These are phyloP conservation scores for Tricholoma saponaceum DNA, from an alignment of 768 basidiomycete genomes.

Conservation along the genomic window DNA sequence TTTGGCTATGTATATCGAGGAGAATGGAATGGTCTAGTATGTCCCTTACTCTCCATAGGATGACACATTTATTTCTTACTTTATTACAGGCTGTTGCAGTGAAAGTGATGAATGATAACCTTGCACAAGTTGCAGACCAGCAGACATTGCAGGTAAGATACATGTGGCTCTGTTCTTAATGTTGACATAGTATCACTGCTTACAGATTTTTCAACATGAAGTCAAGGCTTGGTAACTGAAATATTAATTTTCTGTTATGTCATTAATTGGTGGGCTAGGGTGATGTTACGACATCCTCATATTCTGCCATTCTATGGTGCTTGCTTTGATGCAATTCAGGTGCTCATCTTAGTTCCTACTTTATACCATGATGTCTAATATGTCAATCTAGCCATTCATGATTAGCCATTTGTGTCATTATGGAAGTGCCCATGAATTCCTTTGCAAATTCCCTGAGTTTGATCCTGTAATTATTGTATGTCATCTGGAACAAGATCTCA, in stretches of 20 bases:
- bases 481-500: background rate
- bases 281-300: background rate
- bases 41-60: background rate
- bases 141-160: slow-evolving; percentile 20
- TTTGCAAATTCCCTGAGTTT: background rate
- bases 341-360: background rate
- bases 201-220: slow-evolving; percentile 1
- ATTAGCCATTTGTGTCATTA: slow-evolving; percentile 2
- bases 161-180: background rate
- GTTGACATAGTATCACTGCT: background rate
- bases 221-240: slow-evolving; percentile 1
- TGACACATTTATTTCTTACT: background rate
- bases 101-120: slow-evolving; percentile 22
- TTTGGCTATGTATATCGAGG: slow-evolving; percentile 25
- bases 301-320: slow-evolving; percentile 1
- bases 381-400: slow-evolving; percentile 5
- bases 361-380: background rate
- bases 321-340: background rate
- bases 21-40: slow-evolving; percentile 20
- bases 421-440: slow-evolving; percentile 7
- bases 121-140: slow-evolving; percentile 16
- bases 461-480: slow-evolving; percentile 8
- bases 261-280: background rate
- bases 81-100: slow-evolving; percentile 21
- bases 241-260: background rate